Evolutionary conservation across 192 early-diverging fungal genomes (phyloP).

Genomic region (Coemansia aciculifera): DNA sequence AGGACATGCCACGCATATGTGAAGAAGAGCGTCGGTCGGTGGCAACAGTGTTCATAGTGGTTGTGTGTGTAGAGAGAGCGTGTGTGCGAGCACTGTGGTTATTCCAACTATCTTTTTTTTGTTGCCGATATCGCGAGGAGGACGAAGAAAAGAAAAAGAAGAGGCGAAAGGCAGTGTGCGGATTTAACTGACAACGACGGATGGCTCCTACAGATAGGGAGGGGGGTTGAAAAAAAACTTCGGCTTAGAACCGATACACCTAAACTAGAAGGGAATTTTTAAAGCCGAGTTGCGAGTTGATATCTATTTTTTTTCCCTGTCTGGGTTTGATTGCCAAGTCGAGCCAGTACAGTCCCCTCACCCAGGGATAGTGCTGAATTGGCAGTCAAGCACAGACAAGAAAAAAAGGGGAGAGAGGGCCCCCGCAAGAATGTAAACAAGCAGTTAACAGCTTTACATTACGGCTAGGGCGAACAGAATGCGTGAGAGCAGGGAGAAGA

Average conservation of each 20-base stretch:
- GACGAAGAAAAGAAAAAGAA: conserved; percentile 10
- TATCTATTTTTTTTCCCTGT: neutral
- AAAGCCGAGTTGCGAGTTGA: conserved; percentile 8
- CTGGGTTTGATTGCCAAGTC: conserved; percentile 6
- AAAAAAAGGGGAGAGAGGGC: neutral
- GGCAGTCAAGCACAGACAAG: neutral
- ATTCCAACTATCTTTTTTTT: conserved; percentile 5
- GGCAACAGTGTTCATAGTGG: conserved; percentile 32
- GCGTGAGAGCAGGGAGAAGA: conserved; percentile 14
- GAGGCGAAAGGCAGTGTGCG: neutral
- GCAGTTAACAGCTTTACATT: conserved; percentile 35
- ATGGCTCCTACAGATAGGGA: neutral
- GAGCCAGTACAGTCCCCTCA: neutral
- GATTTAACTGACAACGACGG: neutral
- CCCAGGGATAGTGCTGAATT: neutral
- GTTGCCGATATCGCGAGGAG: neutral
- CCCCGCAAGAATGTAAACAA: conserved; percentile 17
- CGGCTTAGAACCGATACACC: neutral
- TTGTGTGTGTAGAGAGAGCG: neutral
- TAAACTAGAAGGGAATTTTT: neutral
- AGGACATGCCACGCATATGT: conserved; percentile 24
- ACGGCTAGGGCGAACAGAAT: conserved; percentile 8
- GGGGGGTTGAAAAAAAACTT: neutral
- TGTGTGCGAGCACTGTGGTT: neutral
- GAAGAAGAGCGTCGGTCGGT: conserved; percentile 31